Evolutionary conservation across 805 yeast genomes (phyloP), one percentile per base, ranked within the genome.

Genomic region (Wickerhamomyces chaumierensis): DNA sequence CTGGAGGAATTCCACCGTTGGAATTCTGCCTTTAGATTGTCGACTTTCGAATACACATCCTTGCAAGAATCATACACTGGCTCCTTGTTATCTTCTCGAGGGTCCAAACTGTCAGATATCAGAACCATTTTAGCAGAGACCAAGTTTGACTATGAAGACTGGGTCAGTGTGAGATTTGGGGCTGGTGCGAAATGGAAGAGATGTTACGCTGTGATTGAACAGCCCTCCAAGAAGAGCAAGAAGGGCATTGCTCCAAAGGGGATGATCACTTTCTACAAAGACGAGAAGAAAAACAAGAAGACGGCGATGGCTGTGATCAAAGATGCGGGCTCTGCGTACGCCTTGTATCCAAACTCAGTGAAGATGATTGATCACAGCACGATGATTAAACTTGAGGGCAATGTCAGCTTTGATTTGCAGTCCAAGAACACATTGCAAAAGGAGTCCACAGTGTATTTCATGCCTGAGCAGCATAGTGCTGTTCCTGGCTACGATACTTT

Each of bases 101-200:
- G 98, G 18, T 72, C 94, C 5, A 66, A 81, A 43, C 63, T 92
- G 43, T 79, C 90, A 39, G 97, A 94, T 53, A 87, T 92, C 44
- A 73, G 83, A 43, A 81, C 90, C 14, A 68, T 92, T 34, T 66
- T 92, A 41, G 81, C 94, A 1, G 95, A 83, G 46, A 80, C 92
- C 16, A 80, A 90, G 52, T 83, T 77, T 55, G 75, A 74, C 42
- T 92, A 86, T 53, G 95, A 85, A 58, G 96, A 88, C 52, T 90
- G 96, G 96, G 87, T 82, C 33, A 73, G 87, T 56, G 94, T 92
- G 15, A 69, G 97, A 47, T 92, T 90, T 58, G 97, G 98, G 16
- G 74, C 92, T 9, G 98, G 98, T 18, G 85, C 86, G 94, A 95
- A 96, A 2, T 92, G 96, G 96, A 83, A 80, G 54, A 71, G 94